phyloP scores from a whole-genome alignment of 352 stramenopile genomes.

The Thalassiosira livingstoniorum region DNA sequence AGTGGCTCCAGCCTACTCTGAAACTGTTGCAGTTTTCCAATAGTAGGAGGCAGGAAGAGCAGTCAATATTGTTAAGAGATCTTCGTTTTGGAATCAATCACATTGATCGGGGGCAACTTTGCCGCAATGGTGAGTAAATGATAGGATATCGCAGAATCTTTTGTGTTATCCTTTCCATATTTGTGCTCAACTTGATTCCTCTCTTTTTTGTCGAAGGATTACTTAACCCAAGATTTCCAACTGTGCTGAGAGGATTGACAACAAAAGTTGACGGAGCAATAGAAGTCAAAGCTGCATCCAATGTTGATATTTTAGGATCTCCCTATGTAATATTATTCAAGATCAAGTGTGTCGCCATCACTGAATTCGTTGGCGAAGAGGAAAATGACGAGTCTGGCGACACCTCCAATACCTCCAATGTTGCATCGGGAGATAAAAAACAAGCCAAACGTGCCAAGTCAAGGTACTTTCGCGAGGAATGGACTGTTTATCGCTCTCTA shows the following conservation, averaged over 20 bases:
- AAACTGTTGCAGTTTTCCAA: constrained; percentile 81
- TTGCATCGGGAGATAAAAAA: constrained; percentile 38
- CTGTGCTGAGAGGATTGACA: constrained; percentile 71
- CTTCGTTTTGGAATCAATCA: constrained; percentile 84
- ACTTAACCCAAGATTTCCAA: constrained; percentile 79
- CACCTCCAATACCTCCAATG: constrained; percentile 9
- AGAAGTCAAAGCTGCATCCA: constrained; percentile 68
- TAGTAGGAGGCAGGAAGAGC: constrained; percentile 65
- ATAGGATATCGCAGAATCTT: too few species aligned
- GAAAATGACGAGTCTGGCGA: constrained; percentile 51
- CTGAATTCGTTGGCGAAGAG: constrained; percentile 64
- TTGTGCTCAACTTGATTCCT: too few species aligned
- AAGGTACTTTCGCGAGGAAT: constrained; percentile 82
- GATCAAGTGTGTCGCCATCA: constrained; percentile 75
- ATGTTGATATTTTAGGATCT: constrained; percentile 58
- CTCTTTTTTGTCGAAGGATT: too few species aligned
- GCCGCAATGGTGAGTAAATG: constrained; percentile 80
- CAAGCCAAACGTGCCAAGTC: constrained; percentile 22
- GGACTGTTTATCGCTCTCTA: constrained; percentile 80
- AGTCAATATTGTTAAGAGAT: constrained; percentile 76
- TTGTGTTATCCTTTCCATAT: too few species aligned
- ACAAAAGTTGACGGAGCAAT: constrained; percentile 73
- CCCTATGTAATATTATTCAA: constrained; percentile 71
- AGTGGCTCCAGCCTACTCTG: constrained; percentile 73
- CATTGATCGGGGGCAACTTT: constrained; percentile 82